phyloP scores from a whole-genome alignment of 2,329 filamentous ascomycete species.

The Anisogramma anomala region DNA sequence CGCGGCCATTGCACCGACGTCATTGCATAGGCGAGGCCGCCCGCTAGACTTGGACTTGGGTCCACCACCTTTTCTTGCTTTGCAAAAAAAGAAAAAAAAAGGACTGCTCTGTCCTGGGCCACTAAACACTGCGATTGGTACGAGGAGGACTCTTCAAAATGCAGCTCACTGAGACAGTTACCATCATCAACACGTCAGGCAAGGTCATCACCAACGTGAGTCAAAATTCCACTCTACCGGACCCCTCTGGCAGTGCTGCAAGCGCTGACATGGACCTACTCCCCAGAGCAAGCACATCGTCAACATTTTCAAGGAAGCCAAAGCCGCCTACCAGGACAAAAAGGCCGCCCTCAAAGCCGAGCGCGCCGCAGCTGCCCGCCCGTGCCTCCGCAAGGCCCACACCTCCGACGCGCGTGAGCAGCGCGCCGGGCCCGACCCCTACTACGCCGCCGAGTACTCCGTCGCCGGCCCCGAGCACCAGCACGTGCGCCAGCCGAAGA shows the following conservation, averaged over 20 bases:
- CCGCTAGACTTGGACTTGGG: not conserved
- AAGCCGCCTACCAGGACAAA: constrained; percentile 74
- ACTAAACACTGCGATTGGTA: constrained; percentile 3
- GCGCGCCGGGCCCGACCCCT: constrained; percentile 21
- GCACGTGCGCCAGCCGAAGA: not conserved
- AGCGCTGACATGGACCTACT: not conserved
- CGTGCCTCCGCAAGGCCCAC: constrained; percentile 44
- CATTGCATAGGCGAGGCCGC: no score
- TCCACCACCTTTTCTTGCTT: not conserved
- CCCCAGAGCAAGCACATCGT: constrained; percentile 75
- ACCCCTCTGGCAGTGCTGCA: not conserved
- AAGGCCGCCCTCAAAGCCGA: constrained; percentile 71
- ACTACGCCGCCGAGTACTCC: constrained; percentile 17
- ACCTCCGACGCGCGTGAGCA: constrained; percentile 32
- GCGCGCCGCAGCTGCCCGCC: constrained; percentile 20
- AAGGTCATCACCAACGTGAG: constrained; percentile 82
- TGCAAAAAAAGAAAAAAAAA: not conserved
- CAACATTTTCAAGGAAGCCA: constrained; percentile 85
- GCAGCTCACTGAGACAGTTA: constrained; percentile 59
- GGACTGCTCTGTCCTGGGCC: not conserved
- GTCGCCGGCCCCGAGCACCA: constrained; percentile 19
- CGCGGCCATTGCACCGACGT: not conserved
- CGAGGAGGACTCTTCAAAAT: constrained; percentile 21
- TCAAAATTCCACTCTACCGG: constrained; percentile 15
- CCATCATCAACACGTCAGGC: constrained; percentile 80